Evolutionary conservation across 2,329 filamentous ascomycete species (phyloP), one percentile per base, ranked within the genome.

Genomic region (Pestalotiopsis sp.): DNA sequence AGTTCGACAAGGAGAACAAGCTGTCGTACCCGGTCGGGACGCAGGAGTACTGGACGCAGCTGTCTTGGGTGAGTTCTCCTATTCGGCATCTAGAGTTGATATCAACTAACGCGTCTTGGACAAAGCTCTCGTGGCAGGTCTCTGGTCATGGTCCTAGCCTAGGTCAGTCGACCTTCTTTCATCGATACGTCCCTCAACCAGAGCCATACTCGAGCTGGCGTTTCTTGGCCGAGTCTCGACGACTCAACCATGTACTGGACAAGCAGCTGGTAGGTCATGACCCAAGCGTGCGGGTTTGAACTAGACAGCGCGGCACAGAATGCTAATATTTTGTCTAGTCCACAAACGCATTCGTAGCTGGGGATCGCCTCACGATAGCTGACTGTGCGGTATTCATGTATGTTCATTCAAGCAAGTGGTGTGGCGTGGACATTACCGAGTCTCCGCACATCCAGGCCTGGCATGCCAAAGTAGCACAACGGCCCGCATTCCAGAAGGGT

Each of bases 1-100:
- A 71, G 65, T 76, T 75, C 20, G 74, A 75, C 57, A 74, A 72
- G 62, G 71, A 72, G n/a, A 56, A 74, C 61, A 72, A 71, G 69
- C 27, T 76, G 31, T 74, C 71, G 6, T 73, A 72, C 25, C 69
- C 71, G 13, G 5, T 68, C 14, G 72, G 69, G n/a, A 75, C 73
- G 5, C 64, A 65, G 5, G 73, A 69, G 52, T 76, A 76, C 65
- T 76, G 71, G 71, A 66, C 67, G 13, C 72, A 74, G 70, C 41
- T 74, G 39, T 75, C 71, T 31, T 75, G 75, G 74, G 74, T 74
- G 70, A 69, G 71, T 67, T 20, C 20, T 9, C 4, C 5, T 7
- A n/a, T 9, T n/a, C 45, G 17, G 17, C 45, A n/a, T 9, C 45
- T n/a, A 9, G 17, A 9, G 9, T 52, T 17, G 9, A 17, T n/a